These are phyloP conservation scores for Cucurbita maxima DNA, from an alignment of 306 rosid species.

Conservation along the genomic window DNA sequence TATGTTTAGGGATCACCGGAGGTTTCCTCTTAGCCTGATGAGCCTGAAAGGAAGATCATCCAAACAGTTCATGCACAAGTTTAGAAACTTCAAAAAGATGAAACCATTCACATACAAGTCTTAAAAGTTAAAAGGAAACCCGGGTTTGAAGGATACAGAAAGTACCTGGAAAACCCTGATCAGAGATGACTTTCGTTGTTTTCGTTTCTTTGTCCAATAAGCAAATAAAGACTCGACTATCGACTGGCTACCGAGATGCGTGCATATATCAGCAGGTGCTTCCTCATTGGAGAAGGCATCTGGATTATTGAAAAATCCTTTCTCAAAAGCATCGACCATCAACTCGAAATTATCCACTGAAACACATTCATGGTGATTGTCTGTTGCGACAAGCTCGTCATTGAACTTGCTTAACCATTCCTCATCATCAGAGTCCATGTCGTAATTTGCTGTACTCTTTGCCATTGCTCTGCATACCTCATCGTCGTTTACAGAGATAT, in stretches of 20 bases:
- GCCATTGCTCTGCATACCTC: conserved; percentile 52
- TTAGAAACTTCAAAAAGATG: not conserved
- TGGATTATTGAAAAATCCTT: conserved; percentile 28
- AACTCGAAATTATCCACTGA: conserved; percentile 48
- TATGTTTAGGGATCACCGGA: conserved; percentile 30
- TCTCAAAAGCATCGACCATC: conserved; percentile 60
- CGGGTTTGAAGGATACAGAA: not conserved
- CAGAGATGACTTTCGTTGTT: conserved; percentile 25
- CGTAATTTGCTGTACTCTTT: conserved; percentile 42
- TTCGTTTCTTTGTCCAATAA: conserved; percentile 63
- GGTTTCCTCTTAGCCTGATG: conserved; percentile 35
- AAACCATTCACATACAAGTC: not conserved
- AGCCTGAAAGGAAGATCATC: conserved; percentile 25
- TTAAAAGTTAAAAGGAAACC: not conserved
- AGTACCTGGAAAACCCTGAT: conserved; percentile 64
- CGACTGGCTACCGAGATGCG: conserved; percentile 24
- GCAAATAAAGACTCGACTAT: conserved; percentile 35
- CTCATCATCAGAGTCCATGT: conserved; percentile 81
- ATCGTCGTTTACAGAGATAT: conserved; percentile 35
- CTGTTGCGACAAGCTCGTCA: conserved; percentile 6
- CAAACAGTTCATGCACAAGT: not conserved
- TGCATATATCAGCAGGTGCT: conserved; percentile 24
- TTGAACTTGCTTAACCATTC: conserved; percentile 48
- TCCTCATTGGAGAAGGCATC: conserved; percentile 33
- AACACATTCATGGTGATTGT: conserved; percentile 21